phyloP scores from a whole-genome alignment of 805 yeast genomes.

The Candida stauntonica region DNA sequence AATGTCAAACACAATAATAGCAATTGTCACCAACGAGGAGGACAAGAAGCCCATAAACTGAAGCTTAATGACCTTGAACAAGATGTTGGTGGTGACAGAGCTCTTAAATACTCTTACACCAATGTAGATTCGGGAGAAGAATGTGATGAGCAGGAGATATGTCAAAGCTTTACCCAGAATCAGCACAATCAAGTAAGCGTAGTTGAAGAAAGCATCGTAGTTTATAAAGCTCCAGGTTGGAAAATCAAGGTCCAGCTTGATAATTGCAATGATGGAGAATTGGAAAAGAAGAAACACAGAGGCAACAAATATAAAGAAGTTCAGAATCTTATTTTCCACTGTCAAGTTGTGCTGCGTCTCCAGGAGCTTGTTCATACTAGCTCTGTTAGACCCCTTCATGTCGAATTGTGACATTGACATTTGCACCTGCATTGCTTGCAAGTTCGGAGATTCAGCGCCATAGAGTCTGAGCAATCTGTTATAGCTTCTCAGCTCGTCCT shows the following conservation, averaged over 20 bases:
- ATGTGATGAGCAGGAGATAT: constrained; percentile 16
- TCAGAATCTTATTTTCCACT: constrained; percentile 19
- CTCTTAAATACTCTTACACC: constrained; percentile 18
- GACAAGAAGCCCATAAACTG: constrained; percentile 23
- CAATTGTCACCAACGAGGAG: constrained; percentile 12
- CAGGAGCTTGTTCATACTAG: constrained; percentile 14
- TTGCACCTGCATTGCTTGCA: constrained; percentile 7
- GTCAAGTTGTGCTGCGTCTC: constrained; percentile 13
- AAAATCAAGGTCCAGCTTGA: constrained; percentile 17
- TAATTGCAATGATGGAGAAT: constrained; percentile 15
- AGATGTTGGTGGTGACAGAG: constrained; percentile 14
- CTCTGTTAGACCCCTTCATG: background rate
- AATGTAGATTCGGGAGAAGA: constrained; percentile 19
- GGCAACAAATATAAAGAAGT: constrained; percentile 16
- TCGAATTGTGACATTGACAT: constrained; percentile 1
- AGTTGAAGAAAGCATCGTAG: constrained; percentile 13
- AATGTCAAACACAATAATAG: constrained; percentile 11
- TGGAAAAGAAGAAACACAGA: constrained; percentile 17
- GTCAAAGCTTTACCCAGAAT: constrained; percentile 17
- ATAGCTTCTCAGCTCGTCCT: constrained; percentile 15
- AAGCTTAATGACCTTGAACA: constrained; percentile 16
- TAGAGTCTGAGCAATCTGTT: constrained; percentile 14
- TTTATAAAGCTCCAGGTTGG: constrained; percentile 10
- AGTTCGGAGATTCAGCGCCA: constrained; percentile 14
- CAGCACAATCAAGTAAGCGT: constrained; percentile 13